phyloP scores from a whole-genome alignment of 768 basidiomycete species.

The Suillus spraguei region DNA sequence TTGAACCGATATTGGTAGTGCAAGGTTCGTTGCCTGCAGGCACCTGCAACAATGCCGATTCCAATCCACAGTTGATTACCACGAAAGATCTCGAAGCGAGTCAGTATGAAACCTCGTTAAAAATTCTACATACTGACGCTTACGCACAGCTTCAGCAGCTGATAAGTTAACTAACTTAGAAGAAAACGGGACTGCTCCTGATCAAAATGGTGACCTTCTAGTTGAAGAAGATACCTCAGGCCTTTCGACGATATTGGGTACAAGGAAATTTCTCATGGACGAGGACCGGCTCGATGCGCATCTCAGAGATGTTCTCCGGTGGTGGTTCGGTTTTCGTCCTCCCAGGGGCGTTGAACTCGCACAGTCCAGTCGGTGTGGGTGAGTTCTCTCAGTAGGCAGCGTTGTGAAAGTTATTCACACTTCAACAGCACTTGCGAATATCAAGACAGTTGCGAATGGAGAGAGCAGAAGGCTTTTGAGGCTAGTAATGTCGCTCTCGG shows the following conservation, averaged over 20 bases:
- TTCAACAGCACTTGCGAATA: constrained; percentile 70
- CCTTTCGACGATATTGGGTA: constrained; percentile 60
- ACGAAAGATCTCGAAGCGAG: not conserved
- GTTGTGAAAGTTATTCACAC: not conserved
- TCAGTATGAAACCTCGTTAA: not conserved
- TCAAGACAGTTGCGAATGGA: constrained; percentile 77
- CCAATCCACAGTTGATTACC: not conserved
- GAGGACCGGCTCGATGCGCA: constrained; percentile 52
- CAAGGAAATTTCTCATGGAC: constrained; percentile 58
- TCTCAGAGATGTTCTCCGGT: constrained; percentile 57
- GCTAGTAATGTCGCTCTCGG: not conserved
- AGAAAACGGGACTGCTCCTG: not conserved
- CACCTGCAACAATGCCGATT: no score
- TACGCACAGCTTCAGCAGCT: not conserved
- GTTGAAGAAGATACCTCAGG: constrained; percentile 6
- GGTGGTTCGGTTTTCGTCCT: constrained; percentile 75
- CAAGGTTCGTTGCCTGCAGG: constrained; percentile 26
- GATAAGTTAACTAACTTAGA: not conserved
- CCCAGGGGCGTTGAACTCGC: constrained; percentile 70
- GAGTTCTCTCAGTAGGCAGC: constrained; percentile 31
- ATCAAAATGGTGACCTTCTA: not conserved
- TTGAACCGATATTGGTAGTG: constrained; percentile 33
- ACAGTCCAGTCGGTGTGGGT: constrained; percentile 68
- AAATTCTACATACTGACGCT: not conserved
- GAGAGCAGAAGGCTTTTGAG: constrained; percentile 51